Percentiles rank a stretch among this genome's conserved stretches.
These are phyloP conservation scores for Umbelopsis ramanniana DNA, from an alignment of 192 early-diverging fungal species.

Conservation along the genomic window DNA sequence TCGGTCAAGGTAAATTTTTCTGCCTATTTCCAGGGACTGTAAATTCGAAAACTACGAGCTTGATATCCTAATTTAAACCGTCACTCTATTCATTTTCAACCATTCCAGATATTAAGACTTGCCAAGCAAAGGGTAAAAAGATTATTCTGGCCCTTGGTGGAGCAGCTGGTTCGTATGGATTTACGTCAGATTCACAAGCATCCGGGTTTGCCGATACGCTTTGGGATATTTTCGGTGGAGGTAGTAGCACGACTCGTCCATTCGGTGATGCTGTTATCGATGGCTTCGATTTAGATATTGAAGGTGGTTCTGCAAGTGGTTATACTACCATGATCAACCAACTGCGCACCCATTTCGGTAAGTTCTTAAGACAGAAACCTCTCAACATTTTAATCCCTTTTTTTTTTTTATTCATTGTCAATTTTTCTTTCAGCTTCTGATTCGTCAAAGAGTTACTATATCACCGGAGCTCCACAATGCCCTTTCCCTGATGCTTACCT, in stretches of 20 bases:
- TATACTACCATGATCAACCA: conserved; percentile 30
- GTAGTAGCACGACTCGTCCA: conserved; percentile 23
- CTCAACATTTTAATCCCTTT: background rate
- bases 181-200: conserved; percentile 26
- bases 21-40: background rate
- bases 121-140: conserved; percentile 58
- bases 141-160: conserved; percentile 62
- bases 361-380: background rate
- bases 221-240: conserved; percentile 31
- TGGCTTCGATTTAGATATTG: conserved; percentile 35
- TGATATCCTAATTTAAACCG: too few relatives aligned
- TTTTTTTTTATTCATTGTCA: background rate
- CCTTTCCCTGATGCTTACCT: conserved; percentile 62
- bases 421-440: conserved; percentile 35
- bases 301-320: conserved; percentile 25
- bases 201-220: conserved; percentile 18
- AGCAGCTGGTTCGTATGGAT: conserved; percentile 44
- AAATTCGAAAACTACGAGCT: too few relatives aligned
- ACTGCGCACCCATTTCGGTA: conserved; percentile 16
- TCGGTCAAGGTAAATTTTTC: conserved; percentile 38
- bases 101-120: conserved; percentile 55
- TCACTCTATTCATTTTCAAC: background rate
- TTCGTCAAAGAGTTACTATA: conserved; percentile 53
- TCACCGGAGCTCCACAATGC: conserved; percentile 67
- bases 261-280: conserved; percentile 35